Base-by-base conservation (phyloP, 176 grass and related monocot genomes). In the Olyra latifolia region DNA sequence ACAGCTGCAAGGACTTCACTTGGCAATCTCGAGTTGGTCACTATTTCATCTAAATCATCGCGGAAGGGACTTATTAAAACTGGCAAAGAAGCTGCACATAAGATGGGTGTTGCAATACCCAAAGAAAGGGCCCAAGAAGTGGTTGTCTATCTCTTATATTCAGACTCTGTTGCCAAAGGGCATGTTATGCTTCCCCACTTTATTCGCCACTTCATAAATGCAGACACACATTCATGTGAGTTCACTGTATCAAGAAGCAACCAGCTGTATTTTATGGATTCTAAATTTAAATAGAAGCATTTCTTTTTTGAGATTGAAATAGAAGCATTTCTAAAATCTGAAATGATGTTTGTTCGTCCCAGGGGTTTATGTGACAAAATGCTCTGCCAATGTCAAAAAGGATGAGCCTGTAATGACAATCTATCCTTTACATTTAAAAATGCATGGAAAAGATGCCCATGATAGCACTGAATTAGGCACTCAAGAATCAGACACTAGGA, bases 161-260 rank as follows among this genome's bases (percentile, higher is more conserved):
- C 85, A 75, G 80, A 89, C 19, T 85, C 83, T 71, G 95, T 98
- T 86, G 88, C 84, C 16, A 85, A 89, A 94, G 92, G 88, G 16
- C 95, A 98, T 85, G 75, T 98, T 82, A 95, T 95, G 86, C 83
- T 98, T 85, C 88, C 95, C 43, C 84, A 93, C 49, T 87, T 88
- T 87, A 82, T 93, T 79, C 87, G 92, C 24, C 88, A 87, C 72
- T 98, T 91, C 60, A 87, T 95, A 86, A 73, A 78, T 85, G 90
- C 92, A 79, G 73, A 87, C 62, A 35, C 83, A 65, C 95, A 95
- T 86, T 94, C 92, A 86, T 98, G 92, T 98, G 82, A 98, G 95
- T 92, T 77, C 23, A 60, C 66, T 87, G 59, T 79, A 63, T 24
- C 7, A 74, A 65, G 25, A 75, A 69, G 57, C 56, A 76, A 48